Conservation (phyloP, 2,329 filamentous ascomycete species). For the Huntiella decipiens region DNA sequence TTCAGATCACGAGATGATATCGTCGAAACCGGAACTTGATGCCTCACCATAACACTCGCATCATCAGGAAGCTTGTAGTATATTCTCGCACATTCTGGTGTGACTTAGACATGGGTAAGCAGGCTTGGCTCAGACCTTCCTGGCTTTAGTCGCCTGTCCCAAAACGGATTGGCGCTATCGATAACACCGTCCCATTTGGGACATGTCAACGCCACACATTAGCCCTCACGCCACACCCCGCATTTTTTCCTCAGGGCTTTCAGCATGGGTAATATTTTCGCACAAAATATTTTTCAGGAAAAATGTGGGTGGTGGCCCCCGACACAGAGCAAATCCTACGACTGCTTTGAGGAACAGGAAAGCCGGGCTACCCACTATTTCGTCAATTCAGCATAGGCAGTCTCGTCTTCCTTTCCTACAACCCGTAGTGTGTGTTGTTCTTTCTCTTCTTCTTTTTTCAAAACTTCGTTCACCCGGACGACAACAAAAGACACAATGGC, state of each 20-base stretch:
- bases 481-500: conserved; percentile 23
- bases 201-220: conserved; percentile 1
- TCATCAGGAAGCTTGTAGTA: conserved; percentile 12
- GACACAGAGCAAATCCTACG: conserved; percentile 11
- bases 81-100: conserved; percentile 24
- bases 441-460: conserved; percentile 11
- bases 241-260: conserved; percentile 17
- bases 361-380: conserved; percentile 11
- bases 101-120: background rate
- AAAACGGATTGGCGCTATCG: conserved; percentile 1
- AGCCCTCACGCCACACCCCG: conserved; percentile 1
- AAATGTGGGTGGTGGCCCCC: conserved; percentile 13
- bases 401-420: conserved; percentile 15
- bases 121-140: conserved; percentile 6
- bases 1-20: background rate
- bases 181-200: background rate
- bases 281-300: conserved; percentile 20
- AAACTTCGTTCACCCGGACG: conserved; percentile 12
- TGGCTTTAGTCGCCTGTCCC: background rate
- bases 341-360: conserved; percentile 2
- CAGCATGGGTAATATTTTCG: conserved; percentile 24
- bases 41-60: background rate
- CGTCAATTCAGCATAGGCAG: conserved; percentile 13
- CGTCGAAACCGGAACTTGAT: background rate
- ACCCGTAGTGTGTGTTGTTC: conserved; percentile 11